Base-by-base conservation (phyloP, 805 yeast species). In the Metschnikowia cubensis region DNA sequence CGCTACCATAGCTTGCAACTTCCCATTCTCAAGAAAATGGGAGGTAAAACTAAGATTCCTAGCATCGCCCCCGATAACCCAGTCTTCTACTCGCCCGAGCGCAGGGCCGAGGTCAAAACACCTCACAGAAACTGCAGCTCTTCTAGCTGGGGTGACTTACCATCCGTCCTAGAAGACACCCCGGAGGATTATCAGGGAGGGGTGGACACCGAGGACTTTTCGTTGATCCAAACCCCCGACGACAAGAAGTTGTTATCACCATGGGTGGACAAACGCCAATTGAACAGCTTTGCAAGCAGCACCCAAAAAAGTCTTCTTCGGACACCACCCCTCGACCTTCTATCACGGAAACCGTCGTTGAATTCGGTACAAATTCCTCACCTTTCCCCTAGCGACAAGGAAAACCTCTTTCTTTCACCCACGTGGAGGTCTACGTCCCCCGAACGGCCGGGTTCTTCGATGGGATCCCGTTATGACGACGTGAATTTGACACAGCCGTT, bases 381-480 rank as follows among this genome's bases (percentile, higher is more conserved):
- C 39, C 52, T 63, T 34, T 36, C 61, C 5, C 60, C 45, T 14
- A 42, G 31, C 31, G 45, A 42, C 37, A 21, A 42, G 31, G 52
- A 42, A 20, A 46, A 43, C 39, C 39, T 43, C 33, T 43, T 43
- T 29, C 25, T 50, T 15, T 44, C 52, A 8, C 35, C 45, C 18
- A 47, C 47, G 22, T 51, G 57, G 56, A 52, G 57, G 31, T 61
- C 65, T 11, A 56, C 68, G 6, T 67, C 73, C 1, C 72, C 74
- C 2, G 72, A 68, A 31, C 52, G 73, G 41, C 74, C 75, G 0
- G 45, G 58, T 2, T 64, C 72, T 2, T 53, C 74, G 0, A 57
- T 70, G 41, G 74, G 72, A 3, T 66, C 71, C 2, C 51, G 73
- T 20, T 67, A 59, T 43, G 72, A 69, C 43, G 70, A 67, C 21